Percentiles rank a stretch among this genome's conserved stretches.
These are phyloP conservation scores for Lactarius vividus DNA, from an alignment of 768 basidiomycete genomes.

Conservation along the genomic window DNA sequence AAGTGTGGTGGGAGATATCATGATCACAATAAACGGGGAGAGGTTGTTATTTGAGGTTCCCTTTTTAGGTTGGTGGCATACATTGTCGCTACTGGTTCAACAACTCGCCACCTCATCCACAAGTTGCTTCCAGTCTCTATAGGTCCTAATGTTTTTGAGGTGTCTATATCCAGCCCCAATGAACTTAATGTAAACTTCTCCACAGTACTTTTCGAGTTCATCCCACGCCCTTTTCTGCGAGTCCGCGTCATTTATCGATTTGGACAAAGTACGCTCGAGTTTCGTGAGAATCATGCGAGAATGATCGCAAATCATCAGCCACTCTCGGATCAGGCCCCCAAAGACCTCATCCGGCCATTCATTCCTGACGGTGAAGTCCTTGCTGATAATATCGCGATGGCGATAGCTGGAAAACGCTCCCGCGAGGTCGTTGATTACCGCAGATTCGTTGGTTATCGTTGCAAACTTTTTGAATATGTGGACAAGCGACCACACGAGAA, in stretches of 20 bases:
- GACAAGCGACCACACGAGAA: background rate
- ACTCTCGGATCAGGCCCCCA: too few species aligned
- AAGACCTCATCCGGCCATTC: too few species aligned
- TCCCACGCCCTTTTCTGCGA: background rate
- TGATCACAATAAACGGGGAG: background rate
- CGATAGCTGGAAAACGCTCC: too few species aligned
- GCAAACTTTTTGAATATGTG: background rate
- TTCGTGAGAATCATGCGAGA: background rate
- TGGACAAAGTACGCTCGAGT: too few species aligned
- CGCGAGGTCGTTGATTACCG: too few species aligned
- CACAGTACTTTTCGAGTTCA: background rate
- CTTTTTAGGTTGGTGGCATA: too few species aligned
- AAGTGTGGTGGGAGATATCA: background rate
- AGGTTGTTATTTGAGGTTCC: too few species aligned
- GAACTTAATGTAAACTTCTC: background rate
- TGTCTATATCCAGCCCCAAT: background rate
- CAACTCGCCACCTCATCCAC: background rate
- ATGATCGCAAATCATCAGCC: background rate
- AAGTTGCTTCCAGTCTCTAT: background rate
- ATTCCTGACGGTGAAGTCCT: too few species aligned
- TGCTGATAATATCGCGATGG: too few species aligned
- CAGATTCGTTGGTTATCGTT: too few species aligned
- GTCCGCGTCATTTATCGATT: too few species aligned
- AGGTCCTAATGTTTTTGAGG: background rate
- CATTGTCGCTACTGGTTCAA: background rate